Conservation (phyloP, 2,329 filamentous ascomycete species). For the Arachnomyces sp. region DNA sequence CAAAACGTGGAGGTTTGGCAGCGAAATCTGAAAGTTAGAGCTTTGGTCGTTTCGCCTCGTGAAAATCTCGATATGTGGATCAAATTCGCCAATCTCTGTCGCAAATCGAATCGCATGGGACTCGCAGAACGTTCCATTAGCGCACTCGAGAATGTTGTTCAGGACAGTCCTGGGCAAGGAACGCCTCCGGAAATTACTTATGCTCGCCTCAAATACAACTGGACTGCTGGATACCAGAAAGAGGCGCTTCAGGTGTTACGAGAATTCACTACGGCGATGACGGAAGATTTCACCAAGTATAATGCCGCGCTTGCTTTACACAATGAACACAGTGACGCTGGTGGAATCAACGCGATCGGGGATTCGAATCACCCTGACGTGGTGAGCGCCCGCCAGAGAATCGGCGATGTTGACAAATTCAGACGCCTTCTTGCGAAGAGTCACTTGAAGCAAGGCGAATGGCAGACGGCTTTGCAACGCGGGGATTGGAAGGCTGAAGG, state of each 20-base stretch:
- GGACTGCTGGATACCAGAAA: conserved; percentile 70
- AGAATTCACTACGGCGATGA: conserved; percentile 54
- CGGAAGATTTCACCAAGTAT: conserved; percentile 48
- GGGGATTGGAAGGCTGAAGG: conserved; percentile 83
- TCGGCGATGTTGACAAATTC: conserved; percentile 49
- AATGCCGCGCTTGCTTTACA: conserved; percentile 34
- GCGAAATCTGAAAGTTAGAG: conserved; percentile 89
- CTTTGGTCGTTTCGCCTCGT: conserved; percentile 79
- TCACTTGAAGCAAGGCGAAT: conserved; percentile 92
- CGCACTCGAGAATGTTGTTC: conserved; percentile 70
- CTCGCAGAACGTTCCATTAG: conserved; percentile 92
- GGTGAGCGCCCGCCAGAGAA: conserved; percentile 30
- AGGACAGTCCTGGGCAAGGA: conserved; percentile 32
- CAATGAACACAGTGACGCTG: conserved; percentile 32
- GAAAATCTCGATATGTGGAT: conserved; percentile 99
- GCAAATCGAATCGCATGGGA: conserved; percentile 90
- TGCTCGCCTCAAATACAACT: conserved; percentile 94
- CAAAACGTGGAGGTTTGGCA: conserved; percentile 98
- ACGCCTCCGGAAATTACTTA: conserved; percentile 75
- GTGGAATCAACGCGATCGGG: conserved; percentile 40
- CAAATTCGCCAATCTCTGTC: conserved; percentile 96
- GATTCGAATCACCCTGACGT: conserved; percentile 35
- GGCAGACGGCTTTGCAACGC: conserved; percentile 78
- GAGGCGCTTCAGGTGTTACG: conserved; percentile 53
- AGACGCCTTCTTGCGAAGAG: conserved; percentile 80